A percentile compares a stretch with the other conserved stretches of the same genome.
phyloP scores from a whole-genome alignment of 208 protist species.

The Acanthamoeba royreba region DNA sequence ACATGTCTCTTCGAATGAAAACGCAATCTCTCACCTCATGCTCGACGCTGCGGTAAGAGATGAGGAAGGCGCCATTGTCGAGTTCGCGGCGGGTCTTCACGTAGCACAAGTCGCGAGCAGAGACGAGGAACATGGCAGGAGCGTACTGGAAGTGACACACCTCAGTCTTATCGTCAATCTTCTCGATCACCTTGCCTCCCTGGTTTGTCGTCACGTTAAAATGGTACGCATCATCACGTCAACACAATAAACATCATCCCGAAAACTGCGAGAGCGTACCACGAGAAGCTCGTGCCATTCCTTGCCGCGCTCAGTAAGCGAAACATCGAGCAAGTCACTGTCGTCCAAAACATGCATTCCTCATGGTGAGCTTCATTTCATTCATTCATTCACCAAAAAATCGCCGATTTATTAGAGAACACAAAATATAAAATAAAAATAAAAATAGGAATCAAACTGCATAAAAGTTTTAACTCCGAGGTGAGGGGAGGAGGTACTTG shows the following conservation, averaged over 20 bases:
- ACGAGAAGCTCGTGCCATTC: neutral
- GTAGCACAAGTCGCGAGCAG: neutral
- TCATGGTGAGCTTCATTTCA: too few species aligned
- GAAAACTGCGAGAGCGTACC: neutral
- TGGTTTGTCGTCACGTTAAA: neutral
- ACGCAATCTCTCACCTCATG: neutral
- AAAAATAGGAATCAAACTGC: neutral
- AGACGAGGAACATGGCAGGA: neutral
- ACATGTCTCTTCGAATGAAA: neutral
- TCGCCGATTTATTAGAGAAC: too few species aligned
- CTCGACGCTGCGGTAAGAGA: slow-evolving; percentile 6
- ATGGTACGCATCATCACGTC: neutral
- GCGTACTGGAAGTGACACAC: slow-evolving; percentile 24
- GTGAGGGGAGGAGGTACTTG: neutral
- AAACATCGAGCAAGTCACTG: neutral
- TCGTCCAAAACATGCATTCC: neutral
- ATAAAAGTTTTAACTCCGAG: too few species aligned
- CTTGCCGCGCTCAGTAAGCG: neutral
- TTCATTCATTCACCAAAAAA: too few species aligned
- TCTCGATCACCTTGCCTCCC: neutral
- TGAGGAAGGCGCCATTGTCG: neutral
- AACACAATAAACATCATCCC: neutral
- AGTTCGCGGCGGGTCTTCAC: neutral
- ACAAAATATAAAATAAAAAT: neutral
- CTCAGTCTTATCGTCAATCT: neutral